Conservation (phyloP, 2,329 filamentous ascomycete genomes). For the Alternaria metachromatica region DNA sequence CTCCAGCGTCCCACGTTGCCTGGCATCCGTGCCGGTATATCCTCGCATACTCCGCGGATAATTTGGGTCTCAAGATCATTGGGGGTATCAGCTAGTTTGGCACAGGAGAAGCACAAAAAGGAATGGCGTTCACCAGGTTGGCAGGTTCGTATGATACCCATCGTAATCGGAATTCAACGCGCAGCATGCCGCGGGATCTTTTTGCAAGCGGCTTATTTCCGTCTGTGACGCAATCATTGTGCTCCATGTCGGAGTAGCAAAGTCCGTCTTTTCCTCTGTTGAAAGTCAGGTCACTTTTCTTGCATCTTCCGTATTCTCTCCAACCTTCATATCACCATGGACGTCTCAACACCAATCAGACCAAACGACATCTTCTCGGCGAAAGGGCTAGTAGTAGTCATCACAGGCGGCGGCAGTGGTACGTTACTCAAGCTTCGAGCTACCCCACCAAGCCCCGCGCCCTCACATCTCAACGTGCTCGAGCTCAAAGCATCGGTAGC, state of each 20-base stretch:
- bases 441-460: constrained; percentile 39
- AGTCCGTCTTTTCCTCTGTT: constrained; percentile 12
- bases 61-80: constrained; percentile 70
- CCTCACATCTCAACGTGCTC: not conserved
- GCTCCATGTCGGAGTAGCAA: constrained; percentile 10
- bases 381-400: constrained; percentile 49
- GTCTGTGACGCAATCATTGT: constrained; percentile 18
- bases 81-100: constrained; percentile 50
- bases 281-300: not conserved
- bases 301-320: not conserved
- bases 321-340: constrained; percentile 34
- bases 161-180: not conserved
- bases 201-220: constrained; percentile 7
- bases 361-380: constrained; percentile 49
- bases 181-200: not conserved
- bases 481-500: not conserved
- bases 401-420: constrained; percentile 53
- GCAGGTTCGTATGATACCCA: constrained; percentile 27
- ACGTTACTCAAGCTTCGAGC: constrained; percentile 25
- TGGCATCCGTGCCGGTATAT: constrained; percentile 80
- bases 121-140: constrained; percentile 4
- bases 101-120: not conserved
- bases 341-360: constrained; percentile 42
- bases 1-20: constrained; percentile 69
- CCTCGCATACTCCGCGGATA: constrained; percentile 73